A percentile compares a stretch with the other conserved stretches of the same genome.
phyloP scores from a whole-genome alignment of 2,329 filamentous ascomycete genomes.

The Calonectria multiphialidica region DNA sequence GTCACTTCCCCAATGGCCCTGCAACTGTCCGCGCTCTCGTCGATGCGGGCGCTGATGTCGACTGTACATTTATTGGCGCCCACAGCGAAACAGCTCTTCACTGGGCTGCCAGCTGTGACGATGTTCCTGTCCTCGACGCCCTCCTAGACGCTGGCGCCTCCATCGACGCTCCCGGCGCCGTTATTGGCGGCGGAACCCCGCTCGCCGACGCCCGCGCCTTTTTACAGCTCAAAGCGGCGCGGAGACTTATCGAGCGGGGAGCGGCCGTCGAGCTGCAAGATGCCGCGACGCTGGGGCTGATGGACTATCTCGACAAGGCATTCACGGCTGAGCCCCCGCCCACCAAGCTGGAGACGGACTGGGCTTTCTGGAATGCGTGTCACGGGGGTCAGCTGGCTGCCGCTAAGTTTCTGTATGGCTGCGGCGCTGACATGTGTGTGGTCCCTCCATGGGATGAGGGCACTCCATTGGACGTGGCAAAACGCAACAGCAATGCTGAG shows the following conservation, averaged over 20 bases:
- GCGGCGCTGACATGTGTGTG: neutral
- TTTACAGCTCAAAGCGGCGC: neutral
- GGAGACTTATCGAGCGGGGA: neutral
- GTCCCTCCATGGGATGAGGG: neutral
- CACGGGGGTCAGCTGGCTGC: neutral
- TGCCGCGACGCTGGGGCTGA: neutral
- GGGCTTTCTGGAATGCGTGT: neutral
- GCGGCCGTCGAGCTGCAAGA: neutral
- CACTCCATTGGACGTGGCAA: neutral
- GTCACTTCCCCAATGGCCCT: neutral
- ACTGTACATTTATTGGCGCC: neutral
- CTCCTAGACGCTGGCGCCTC: neutral
- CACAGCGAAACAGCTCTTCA: neutral
- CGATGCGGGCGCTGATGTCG: neutral
- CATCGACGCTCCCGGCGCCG: neutral
- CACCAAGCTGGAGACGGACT: neutral
- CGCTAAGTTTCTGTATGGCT: neutral
- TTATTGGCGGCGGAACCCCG: neutral
- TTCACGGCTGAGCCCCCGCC: neutral
- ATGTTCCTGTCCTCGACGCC: neutral
- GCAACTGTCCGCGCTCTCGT: neutral
- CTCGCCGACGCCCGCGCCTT: neutral
- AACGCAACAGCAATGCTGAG: neutral
- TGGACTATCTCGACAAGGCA: neutral
- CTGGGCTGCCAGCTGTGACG: neutral